Evolutionary conservation across 768 basidiomycete species (phyloP), one percentile per base, ranked within the genome.

Genomic region (Boletus rubroflammeus): DNA sequence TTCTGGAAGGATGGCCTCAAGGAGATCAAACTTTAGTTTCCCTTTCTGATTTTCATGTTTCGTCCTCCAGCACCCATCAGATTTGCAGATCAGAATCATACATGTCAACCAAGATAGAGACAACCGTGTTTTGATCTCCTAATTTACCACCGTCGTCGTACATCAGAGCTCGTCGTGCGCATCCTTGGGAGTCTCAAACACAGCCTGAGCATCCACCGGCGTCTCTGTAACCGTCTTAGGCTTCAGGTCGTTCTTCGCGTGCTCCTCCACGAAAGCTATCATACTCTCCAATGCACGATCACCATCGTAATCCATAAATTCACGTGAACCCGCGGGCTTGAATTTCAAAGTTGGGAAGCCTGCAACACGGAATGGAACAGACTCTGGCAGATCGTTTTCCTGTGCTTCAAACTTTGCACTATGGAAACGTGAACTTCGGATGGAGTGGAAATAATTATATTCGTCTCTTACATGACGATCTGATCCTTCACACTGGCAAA

Each of bases 311-410:
- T 97, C 93, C 50, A 95, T 74, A 76, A 95, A 99, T 48, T 92
- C 86, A 51, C 78, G 76, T 21, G 82, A 75, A 43, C 96, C 96
- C 14, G 97, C 96, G 5, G 85, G 80, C 76, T 94, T 95, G 81
- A 99, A 96, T 71, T 98, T 98, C 67, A 98, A 69, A 6, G 97
- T 98, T 8, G 97, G 96, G 88, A 93, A 94, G 38, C 93, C 91
- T 51, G 77, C 65, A 55, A 98, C 74, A 50, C 86, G 83, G 91
- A 99, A 98, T 31, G 87, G 83, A 55, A 87, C 83, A n/a, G 82
- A 82, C 19, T 86, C 78, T 44, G 97, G 96, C 15, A 99, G 80
- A 70, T 99, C 97, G 70, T 99, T 99, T 73, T 97, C 94, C 55
- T 86, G 87, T 2, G 93, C 92, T 61, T 99, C 97, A 77, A 98